Conservation (phyloP, 176 grass and related monocot genomes). For the Oryza glaberrima region DNA sequence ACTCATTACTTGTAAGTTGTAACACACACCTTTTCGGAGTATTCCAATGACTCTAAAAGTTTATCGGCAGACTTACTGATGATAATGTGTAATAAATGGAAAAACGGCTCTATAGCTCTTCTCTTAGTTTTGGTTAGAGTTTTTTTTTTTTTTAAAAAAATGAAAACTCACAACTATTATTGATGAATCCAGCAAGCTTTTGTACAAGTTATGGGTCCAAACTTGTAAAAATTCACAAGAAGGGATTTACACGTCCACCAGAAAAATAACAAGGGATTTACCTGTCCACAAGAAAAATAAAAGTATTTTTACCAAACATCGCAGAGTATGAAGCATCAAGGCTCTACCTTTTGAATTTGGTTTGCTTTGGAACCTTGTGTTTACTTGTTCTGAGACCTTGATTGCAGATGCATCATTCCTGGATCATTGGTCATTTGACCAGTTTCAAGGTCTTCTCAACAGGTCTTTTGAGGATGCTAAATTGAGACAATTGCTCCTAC, state of each 20-base stretch:
- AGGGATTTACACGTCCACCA: neutral
- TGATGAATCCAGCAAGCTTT: conserved; percentile 13
- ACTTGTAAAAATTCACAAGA: too few relatives aligned
- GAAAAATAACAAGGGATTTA: neutral
- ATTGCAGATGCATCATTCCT: conserved; percentile 97
- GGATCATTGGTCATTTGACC: conserved; percentile 98
- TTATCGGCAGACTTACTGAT: neutral
- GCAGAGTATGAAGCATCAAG: conserved; percentile 15
- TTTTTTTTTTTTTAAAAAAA: neutral
- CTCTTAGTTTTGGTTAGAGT: conserved; percentile 4
- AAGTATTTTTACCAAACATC: neutral
- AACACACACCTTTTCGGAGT: neutral
- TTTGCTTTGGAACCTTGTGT: conserved; percentile 36
- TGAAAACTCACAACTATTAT: neutral
- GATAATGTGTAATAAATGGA: conserved; percentile 3
- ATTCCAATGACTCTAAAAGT: conserved; percentile 26
- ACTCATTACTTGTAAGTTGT: conserved; percentile 2
- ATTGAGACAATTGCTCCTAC: conserved; percentile 69
- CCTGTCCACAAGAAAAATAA: neutral
- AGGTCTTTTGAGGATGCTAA: conserved; percentile 69
- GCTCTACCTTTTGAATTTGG: conserved; percentile 24
- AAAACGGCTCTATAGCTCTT: neutral
- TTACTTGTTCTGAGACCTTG: conserved; percentile 52
- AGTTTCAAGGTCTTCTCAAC: conserved; percentile 91
- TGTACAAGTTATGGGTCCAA: neutral